A percentile compares a stretch with the other conserved stretches of the same genome.
Conservation (phyloP, 108 stramenopile species). For the Schizochytrium sp. region DNA sequence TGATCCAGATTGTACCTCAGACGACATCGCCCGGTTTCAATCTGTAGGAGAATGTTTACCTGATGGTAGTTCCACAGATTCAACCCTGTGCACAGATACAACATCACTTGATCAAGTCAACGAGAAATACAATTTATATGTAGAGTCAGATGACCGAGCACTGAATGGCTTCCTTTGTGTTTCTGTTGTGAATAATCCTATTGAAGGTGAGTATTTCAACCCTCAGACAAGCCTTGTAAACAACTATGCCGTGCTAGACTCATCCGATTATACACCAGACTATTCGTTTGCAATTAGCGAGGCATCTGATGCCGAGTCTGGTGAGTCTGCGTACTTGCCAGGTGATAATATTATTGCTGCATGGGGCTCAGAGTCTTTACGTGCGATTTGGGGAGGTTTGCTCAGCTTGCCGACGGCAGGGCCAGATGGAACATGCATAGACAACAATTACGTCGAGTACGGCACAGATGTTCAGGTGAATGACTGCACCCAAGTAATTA, state of each 20-base stretch:
- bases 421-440: not conserved
- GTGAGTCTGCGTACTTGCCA: not conserved
- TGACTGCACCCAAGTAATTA: not conserved
- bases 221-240: conserved; percentile 23
- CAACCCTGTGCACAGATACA: not conserved
- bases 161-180: conserved; percentile 37
- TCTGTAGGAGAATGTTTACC: not conserved
- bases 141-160: conserved; percentile 17
- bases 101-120: conserved; percentile 53
- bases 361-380: not conserved
- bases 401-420: conserved; percentile 46
- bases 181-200: not conserved
- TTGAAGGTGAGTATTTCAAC: not conserved
- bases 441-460: not conserved
- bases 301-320: conserved; percentile 29
- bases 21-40: conserved; percentile 13
- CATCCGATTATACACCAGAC: not conserved
- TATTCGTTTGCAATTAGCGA: conserved; percentile 14
- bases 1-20: conserved; percentile 54
- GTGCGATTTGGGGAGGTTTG: conserved; percentile 33
- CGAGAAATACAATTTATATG: conserved; percentile 50
- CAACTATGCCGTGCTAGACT: conserved; percentile 18
- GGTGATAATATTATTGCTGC: conserved; percentile 45
- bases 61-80: not conserved
- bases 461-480: conserved; percentile 14